A percentile compares a stretch with the other conserved stretches of the same genome.
Evolutionary conservation across 2,329 filamentous ascomycete species (phyloP).

Genomic region (Talaromyces sp.): DNA sequence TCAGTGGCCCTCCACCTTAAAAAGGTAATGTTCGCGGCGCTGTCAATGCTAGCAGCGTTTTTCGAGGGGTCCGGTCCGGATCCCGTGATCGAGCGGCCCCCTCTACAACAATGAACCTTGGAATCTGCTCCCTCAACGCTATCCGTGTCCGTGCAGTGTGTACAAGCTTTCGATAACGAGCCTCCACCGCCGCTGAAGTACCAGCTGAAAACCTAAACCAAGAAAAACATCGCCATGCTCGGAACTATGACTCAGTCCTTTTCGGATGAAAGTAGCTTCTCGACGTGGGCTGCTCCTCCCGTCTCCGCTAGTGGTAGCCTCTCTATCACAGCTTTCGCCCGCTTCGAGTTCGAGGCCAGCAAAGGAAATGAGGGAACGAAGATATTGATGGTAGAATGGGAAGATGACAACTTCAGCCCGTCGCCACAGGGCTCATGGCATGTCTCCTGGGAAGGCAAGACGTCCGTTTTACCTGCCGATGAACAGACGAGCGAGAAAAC

Average conservation of each 20-base stretch:
- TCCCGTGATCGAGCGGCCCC: conserved; percentile 14
- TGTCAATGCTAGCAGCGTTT: neutral
- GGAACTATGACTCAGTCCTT: neutral
- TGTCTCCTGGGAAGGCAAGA: conserved; percentile 79
- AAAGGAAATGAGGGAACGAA: conserved; percentile 79
- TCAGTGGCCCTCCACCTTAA: too few species aligned
- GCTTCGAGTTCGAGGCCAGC: conserved; percentile 80
- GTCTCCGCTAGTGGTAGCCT: conserved; percentile 22
- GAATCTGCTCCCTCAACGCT: neutral
- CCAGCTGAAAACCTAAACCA: neutral
- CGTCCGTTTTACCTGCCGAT: conserved; percentile 61
- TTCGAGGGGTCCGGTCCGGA: neutral
- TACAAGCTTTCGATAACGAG: conserved; percentile 3
- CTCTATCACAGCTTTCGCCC: conserved; percentile 60
- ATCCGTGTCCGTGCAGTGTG: neutral
- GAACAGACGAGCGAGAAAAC: conserved; percentile 51
- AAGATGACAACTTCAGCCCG: conserved; percentile 53
- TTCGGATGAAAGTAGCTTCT: neutral
- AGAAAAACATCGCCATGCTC: neutral
- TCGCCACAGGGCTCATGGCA: conserved; percentile 62
- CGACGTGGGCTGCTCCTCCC: neutral
- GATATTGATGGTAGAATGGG: conserved; percentile 91
- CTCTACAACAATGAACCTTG: neutral
- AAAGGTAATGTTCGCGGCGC: conserved; percentile 6
- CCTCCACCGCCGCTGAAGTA: neutral